Base-by-base conservation (phyloP, 345 rosid genomes). In the Eucalyptus sp. region DNA sequence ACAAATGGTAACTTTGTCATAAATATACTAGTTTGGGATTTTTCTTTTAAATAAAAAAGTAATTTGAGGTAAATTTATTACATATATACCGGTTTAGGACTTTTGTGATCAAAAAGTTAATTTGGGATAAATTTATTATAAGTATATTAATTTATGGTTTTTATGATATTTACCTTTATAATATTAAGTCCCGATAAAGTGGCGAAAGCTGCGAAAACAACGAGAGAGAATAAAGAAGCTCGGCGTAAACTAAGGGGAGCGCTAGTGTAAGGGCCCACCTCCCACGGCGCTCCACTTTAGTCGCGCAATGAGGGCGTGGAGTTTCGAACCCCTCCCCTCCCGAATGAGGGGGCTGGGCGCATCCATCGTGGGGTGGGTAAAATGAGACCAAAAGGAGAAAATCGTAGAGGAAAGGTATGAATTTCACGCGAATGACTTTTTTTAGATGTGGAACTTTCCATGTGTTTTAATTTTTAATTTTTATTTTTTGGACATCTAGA, bases 41-140 rank as follows among this genome's bases (percentile, higher is more conserved):
- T 56, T 56, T 56, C 22, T 50, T 4, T 4, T 41, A 41, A 5
- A 50, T 14, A 50, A 15, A 50, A 50, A 3, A 51, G 1, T 51
- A 51, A 2, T 51, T 17, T 51, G 8, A 4, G 1, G 22, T 51
- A 17, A 6, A 51, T 51, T 51, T 3, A 51, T 51, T 51, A 51
- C 0, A 51, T 0, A 17, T 51, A 51, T 7, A 51, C 3, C 0
- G 3, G 1, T 51, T 51, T 0, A 0, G 4, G 22, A 51, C 8
- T 16, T 51, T 51, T 51, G 22, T 17, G 4, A 51, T 51, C 2
- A 7, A 51, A 50, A 52, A 52, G 10, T 20, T 51, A 52, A 52
- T 52, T 52, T 20, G 9, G 5, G 2, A 20, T 52, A 52, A 52
- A 18, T 52, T 52, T 52, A 7, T 52, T 7, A 52, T 7, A 52